Evolutionary conservation across 768 basidiomycete species (phyloP).

Genomic region (Auriscalpium microsporum): DNA sequence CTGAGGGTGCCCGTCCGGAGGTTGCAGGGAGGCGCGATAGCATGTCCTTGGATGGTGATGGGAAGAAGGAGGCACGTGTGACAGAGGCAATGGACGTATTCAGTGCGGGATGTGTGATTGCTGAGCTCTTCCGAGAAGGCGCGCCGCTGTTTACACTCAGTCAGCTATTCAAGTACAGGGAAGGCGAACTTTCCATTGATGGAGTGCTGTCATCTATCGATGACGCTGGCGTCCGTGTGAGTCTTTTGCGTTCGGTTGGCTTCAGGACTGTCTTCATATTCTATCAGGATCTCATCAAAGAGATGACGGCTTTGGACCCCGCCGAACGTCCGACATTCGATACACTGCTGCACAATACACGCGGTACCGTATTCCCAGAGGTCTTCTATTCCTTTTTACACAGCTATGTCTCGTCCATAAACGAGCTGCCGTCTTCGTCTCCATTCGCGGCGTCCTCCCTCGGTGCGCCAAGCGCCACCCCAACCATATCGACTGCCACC

Average conservation of each 20-base stretch:
- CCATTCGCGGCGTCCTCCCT: slow-evolving; percentile 25
- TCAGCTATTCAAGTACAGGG: slow-evolving; percentile 90
- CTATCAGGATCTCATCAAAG: slow-evolving; percentile 69
- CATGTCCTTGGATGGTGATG: slow-evolving; percentile 41
- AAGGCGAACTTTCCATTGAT: slow-evolving; percentile 76
- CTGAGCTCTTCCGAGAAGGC: slow-evolving; percentile 93
- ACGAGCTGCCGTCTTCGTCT: slow-evolving; percentile 48
- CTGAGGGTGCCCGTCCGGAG: slow-evolving; percentile 53
- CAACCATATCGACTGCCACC: slow-evolving; percentile 8
- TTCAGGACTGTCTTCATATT: not conserved
- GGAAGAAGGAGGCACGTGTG: slow-evolving; percentile 69
- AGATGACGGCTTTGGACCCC: slow-evolving; percentile 85
- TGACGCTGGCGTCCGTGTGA: slow-evolving; percentile 73
- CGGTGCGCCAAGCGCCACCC: not conserved
- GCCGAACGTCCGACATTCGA: slow-evolving; percentile 74
- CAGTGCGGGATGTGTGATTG: slow-evolving; percentile 88
- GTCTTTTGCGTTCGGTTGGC: slow-evolving; percentile 22
- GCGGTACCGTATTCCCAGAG: slow-evolving; percentile 81
- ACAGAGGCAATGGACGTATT: slow-evolving; percentile 98
- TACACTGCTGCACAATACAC: slow-evolving; percentile 60
- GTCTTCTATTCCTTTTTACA: slow-evolving; percentile 93
- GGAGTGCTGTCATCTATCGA: slow-evolving; percentile 64
- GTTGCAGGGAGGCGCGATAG: not conserved
- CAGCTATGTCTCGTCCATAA: slow-evolving; percentile 76
- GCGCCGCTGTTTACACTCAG: slow-evolving; percentile 88